Percentiles rank a stretch among this genome's conserved stretches.
phyloP scores from a whole-genome alignment of 2,329 filamentous ascomycete genomes.

The Immersiporthe knoxdaviesiana region DNA sequence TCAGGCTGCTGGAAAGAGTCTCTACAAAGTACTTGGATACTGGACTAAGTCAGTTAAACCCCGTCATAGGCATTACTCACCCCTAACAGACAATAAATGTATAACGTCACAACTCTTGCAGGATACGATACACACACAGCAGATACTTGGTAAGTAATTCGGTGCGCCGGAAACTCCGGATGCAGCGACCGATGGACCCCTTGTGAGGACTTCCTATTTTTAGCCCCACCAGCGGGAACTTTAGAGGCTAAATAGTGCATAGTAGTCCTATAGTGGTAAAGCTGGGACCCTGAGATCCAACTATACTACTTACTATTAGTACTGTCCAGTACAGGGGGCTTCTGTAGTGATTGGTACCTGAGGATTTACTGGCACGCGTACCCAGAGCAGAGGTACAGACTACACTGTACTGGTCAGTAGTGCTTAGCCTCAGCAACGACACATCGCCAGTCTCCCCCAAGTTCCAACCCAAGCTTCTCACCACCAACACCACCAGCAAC shows the following conservation, averaged over 20 bases:
- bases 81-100: background rate
- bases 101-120: too few species aligned
- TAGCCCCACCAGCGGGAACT: background rate
- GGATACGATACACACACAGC: too few species aligned
- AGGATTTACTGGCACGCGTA: background rate
- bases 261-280: background rate
- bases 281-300: constrained; percentile 3
- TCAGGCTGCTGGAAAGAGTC: background rate
- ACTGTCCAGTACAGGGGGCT: too few species aligned
- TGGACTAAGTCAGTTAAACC: background rate
- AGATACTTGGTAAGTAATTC: background rate
- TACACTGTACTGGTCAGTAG: background rate
- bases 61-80: background rate
- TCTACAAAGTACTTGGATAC: background rate
- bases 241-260: background rate
- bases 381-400: background rate
- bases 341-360: background rate
- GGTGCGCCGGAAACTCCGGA: background rate
- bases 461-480: background rate
- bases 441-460: constrained; percentile 6
- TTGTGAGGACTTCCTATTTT: background rate
- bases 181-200: background rate
- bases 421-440: constrained; percentile 11
- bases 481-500: constrained; percentile 1
- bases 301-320: too few species aligned